Evolutionary conservation across 768 basidiomycete species (phyloP).

Genomic region (Steccherinum ochraceum): DNA sequence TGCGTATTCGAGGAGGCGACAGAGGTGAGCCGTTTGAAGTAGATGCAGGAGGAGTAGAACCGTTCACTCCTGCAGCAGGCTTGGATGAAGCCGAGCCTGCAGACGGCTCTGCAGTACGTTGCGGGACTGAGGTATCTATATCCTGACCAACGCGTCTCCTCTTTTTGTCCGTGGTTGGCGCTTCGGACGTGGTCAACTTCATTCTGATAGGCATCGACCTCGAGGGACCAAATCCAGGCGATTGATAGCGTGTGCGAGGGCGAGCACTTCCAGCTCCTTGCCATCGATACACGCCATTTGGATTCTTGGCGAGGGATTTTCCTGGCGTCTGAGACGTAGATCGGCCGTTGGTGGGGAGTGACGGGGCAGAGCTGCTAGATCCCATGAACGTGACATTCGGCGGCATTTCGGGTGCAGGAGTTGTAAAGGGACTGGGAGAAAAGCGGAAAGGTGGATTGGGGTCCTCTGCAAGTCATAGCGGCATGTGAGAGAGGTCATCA

Average conservation of each 20-base stretch:
- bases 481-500: background rate
- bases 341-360: constrained; percentile 8
- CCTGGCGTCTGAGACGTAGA: constrained; percentile 32
- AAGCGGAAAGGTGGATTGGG: constrained; percentile 56
- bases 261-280: constrained; percentile 73
- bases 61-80: background rate
- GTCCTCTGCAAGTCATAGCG: constrained; percentile 24
- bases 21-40: background rate
- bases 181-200: constrained; percentile 30
- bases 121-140: constrained; percentile 28
- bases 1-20: constrained; percentile 17
- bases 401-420: constrained; percentile 26
- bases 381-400: constrained; percentile 21
- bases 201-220: constrained; percentile 37
- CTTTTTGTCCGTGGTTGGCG: constrained; percentile 45
- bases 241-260: constrained; percentile 56
- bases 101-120: constrained; percentile 18
- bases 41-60: background rate
- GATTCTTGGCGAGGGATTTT: constrained; percentile 59
- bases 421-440: constrained; percentile 39
- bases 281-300: constrained; percentile 70
- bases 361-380: constrained; percentile 17
- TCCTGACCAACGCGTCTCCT: constrained; percentile 54
- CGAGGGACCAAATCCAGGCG: constrained; percentile 60
- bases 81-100: constrained; percentile 5